Evolutionary conservation across 331 rosid genomes (phyloP).

Genomic region (Malus hybrid): DNA sequence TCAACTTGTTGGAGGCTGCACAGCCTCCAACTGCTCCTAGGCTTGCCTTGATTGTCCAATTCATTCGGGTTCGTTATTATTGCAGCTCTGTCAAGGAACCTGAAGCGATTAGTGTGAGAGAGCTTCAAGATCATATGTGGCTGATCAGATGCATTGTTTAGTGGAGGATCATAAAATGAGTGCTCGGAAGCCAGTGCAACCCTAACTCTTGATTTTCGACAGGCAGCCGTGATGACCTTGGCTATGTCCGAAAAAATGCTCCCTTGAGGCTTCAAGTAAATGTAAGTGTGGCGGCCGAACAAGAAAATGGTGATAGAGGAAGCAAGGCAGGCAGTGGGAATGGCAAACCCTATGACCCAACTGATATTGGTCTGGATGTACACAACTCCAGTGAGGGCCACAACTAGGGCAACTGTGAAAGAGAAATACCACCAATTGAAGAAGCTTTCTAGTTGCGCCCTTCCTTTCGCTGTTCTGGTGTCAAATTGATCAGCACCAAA

Average conservation of each 20-base stretch:
- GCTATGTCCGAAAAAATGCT: conserved; percentile 47
- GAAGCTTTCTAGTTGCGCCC: conserved; percentile 58
- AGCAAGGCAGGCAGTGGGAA: conserved; percentile 57
- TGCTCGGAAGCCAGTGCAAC: background rate
- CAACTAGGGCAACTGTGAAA: conserved; percentile 56
- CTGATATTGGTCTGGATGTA: conserved; percentile 68
- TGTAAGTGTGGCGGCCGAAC: conserved; percentile 49
- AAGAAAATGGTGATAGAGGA: conserved; percentile 54
- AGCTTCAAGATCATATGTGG: background rate
- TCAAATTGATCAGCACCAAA: conserved; percentile 93
- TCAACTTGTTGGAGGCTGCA: conserved; percentile 78
- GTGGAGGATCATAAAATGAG: conserved; percentile 36
- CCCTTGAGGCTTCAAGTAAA: conserved; percentile 49
- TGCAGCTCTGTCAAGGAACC: conserved; percentile 63
- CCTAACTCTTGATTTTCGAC: conserved; percentile 19
- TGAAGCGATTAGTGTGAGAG: conserved; percentile 45
- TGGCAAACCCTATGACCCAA: conserved; percentile 62
- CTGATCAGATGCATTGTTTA: background rate
- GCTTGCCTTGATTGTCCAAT: conserved; percentile 27
- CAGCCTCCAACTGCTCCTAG: conserved; percentile 54
- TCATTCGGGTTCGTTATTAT: conserved; percentile 39
- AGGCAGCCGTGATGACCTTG: conserved; percentile 60
- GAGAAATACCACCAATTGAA: conserved; percentile 89
- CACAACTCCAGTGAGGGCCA: conserved; percentile 66
- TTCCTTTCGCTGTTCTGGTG: conserved; percentile 54